Evolutionary conservation across 345 rosid genomes (phyloP), one percentile per base, ranked within the genome.

Genomic region (Melaleuca alternifolia): DNA sequence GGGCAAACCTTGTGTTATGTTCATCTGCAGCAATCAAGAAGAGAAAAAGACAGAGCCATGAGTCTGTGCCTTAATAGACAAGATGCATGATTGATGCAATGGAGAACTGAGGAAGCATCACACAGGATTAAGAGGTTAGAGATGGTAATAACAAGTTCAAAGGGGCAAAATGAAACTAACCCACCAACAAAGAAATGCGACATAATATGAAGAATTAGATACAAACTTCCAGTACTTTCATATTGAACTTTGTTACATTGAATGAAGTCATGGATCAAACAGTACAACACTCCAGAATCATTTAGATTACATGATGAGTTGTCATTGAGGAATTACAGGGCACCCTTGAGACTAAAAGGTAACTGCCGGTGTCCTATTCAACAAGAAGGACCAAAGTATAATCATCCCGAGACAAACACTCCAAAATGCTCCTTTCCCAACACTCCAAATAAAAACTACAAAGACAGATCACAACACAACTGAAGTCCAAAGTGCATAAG

Each of bases 1-100:
- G 52, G 82, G 89, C 41, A 51, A 87, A 50, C 87, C 93, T 88
- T 37, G 88, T 84, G 48, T 82, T 81, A 88, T 76, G 86, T 21
- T 87, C 94, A 88, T 83, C 86, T 83, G 65, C 84, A 79, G 54
- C n/a, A 71, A 37, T 61, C 56, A 30, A 50, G 84, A 71, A 33
- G 33, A 44, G 61, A 28, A 24, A 83, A 52, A 85, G 75, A 86
- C 7, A 46, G 44, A 83, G 81, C 85, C 26, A 86, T 75, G 81
- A 51, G 82, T 28, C 48, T 18, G 46, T 6, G 7, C 33, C 79
- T 18, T 33, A 71, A 71, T 71, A 71, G 79, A 37, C 46, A 71
- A 71, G 79, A 71, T 71, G 79, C 79, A 71, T 8, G 79, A 18
- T 33, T 33, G 79, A 71, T 33, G 79, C 79, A 33, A 71, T 24